Evolutionary conservation across 768 basidiomycete genomes (phyloP), one percentile per base, ranked within the genome.

Genomic region (Suillus ampliporus): DNA sequence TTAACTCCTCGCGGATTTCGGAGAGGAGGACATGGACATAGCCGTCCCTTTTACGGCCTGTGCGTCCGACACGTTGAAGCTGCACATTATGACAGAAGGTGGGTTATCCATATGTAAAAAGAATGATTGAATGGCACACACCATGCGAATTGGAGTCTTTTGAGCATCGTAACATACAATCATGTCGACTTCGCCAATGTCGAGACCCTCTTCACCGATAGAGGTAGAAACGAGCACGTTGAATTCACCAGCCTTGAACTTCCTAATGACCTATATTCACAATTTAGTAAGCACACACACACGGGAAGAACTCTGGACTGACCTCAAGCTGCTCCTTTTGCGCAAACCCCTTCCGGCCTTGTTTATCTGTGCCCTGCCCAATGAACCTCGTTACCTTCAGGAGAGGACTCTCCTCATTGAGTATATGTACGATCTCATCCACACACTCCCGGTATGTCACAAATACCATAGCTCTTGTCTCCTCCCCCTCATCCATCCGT

Each of bases 121-220:
- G 48, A 52, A 3, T 23, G 4, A 13, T 3, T 23, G 15, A 46
- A 41, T n/a, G 53, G 40, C 26, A 65, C 87, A 57, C 74, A 97
- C 97, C 91, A 97, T 95, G 61, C 96, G 93, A 65, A 98, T 95
- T 1, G 96, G 91, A 1, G 94, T 94, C 79, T 97, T 97, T 69
- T 96, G 94, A 28, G 95, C 89, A 67, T 99, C 97, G 74, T 99
- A 99, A 70, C 96, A 98, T 53, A 98, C 80, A 61, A 98, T 97
- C 71, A 95, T 82, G 73, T 99, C 97, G 17, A 99, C 90, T 73
- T 97, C 96, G 37, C 97, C 97, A 60, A 99, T 99, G 74, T 99
- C 97, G 19, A 99, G 82, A 61, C 97, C 97, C 76, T 99, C 97
- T 77, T 99, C 97, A 23, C 97, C 97, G 60, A 99, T 94, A 4